These are phyloP conservation scores for Suhomyces sp. DNA, from an alignment of 805 yeast species.

Conservation along the genomic window DNA sequence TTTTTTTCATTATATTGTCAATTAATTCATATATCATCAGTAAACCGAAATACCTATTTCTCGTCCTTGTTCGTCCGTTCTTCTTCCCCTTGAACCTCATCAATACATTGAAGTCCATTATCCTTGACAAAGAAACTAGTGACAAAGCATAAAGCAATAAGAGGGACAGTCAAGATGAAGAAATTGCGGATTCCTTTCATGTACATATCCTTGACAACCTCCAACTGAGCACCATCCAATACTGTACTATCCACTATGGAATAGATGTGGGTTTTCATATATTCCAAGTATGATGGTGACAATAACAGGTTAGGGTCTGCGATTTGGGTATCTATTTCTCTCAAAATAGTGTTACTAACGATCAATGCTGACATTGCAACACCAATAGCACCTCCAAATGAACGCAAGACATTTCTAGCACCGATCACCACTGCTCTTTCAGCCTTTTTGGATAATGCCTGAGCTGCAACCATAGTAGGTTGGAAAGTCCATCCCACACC, in stretches of 20 bases:
- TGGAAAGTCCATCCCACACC: slow-evolving; percentile 26
- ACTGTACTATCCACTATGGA: slow-evolving; percentile 21
- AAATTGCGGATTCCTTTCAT: slow-evolving; percentile 31
- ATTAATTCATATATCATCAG: too few relatives aligned
- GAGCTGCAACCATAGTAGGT: slow-evolving; percentile 28
- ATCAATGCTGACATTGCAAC: slow-evolving; percentile 30
- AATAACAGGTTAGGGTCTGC: slow-evolving; percentile 6
- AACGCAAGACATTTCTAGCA: slow-evolving; percentile 32
- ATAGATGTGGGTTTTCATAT: slow-evolving; percentile 26
- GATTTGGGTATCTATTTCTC: slow-evolving; percentile 16
- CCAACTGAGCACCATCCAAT: slow-evolving; percentile 19
- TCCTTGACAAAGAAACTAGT: slow-evolving; percentile 32
- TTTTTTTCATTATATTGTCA: too few relatives aligned
- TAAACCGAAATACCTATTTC: background rate
- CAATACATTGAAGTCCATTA: slow-evolving; percentile 38
- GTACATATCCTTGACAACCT: slow-evolving; percentile 28
- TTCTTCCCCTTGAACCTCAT: slow-evolving; percentile 19
- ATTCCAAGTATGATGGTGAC: slow-evolving; percentile 12
- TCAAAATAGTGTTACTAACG: slow-evolving; percentile 24
- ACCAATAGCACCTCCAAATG: slow-evolving; percentile 37
- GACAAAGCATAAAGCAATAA: slow-evolving; percentile 32
- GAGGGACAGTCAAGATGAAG: slow-evolving; percentile 36
- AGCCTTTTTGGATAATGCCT: slow-evolving; percentile 28
- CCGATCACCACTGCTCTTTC: slow-evolving; percentile 37
- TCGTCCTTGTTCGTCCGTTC: background rate